Conservation (phyloP, 78 protist species). For the Isochrysis galbana region DNA sequence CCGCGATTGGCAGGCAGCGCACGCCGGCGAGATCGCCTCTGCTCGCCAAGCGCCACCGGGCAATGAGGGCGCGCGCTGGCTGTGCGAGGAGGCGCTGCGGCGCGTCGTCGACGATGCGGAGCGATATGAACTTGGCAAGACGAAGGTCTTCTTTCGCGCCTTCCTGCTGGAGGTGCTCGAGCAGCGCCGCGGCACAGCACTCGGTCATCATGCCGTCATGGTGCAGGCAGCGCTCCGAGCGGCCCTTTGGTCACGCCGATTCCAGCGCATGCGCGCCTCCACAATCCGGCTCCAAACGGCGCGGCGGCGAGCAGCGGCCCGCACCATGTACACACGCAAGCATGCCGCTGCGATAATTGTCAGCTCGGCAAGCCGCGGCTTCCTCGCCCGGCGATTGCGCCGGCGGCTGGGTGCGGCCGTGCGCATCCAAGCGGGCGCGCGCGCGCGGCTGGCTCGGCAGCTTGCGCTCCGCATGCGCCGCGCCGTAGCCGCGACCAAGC, state of each 20-base stretch:
- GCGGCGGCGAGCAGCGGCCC: neutral
- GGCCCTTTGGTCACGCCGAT: neutral
- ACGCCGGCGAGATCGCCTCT: neutral
- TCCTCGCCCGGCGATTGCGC: neutral
- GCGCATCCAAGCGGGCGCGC: neutral
- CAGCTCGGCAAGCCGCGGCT: neutral
- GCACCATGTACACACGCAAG: neutral
- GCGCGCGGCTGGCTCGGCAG: neutral
- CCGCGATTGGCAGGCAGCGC: neutral
- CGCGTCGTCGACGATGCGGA: neutral
- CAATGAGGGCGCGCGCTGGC: neutral
- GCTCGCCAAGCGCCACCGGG: neutral
- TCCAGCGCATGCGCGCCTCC: neutral
- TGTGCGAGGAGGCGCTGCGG: neutral
- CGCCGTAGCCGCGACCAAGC: neutral
- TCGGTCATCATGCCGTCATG: neutral
- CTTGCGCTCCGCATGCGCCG: neutral
- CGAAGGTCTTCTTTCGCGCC: slow-evolving; percentile 46
- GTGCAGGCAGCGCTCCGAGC: neutral
- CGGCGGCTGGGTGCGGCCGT: neutral
- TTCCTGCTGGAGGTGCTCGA: neutral
- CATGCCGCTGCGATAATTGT: neutral
- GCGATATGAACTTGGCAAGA: slow-evolving; percentile 15
- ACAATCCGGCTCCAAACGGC: neutral
- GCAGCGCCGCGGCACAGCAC: neutral